These are phyloP conservation scores for Nigrospora oryzae DNA, from an alignment of 2,329 filamentous ascomycete species.

Conservation along the genomic window DNA sequence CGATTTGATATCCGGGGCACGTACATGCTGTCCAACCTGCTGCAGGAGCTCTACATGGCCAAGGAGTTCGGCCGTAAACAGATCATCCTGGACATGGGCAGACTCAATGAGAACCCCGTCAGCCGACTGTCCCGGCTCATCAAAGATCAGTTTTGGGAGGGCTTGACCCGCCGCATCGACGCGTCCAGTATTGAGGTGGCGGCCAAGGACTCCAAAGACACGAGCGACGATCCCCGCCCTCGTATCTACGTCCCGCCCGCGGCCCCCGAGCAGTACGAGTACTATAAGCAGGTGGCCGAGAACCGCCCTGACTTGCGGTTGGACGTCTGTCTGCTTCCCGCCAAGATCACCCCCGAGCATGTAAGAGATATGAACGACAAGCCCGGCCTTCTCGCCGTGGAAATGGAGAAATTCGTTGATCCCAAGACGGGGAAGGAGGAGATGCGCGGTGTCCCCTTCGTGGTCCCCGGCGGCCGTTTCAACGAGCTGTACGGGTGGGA, in stretches of 20 bases:
- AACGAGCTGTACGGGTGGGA: constrained; percentile 99
- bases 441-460: constrained; percentile 77
- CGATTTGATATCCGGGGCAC: constrained; percentile 88
- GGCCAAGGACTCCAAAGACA: constrained; percentile 87
- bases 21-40: constrained; percentile 93
- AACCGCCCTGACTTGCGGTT: constrained; percentile 76
- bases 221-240: constrained; percentile 81
- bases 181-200: constrained; percentile 79
- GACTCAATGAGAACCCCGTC: constrained; percentile 92
- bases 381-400: constrained; percentile 82
- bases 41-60: constrained; percentile 89
- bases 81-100: constrained; percentile 83
- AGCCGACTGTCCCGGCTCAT: constrained; percentile 81
- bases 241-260: constrained; percentile 85
- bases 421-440: constrained; percentile 60
- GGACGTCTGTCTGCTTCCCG: constrained; percentile 74
- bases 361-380: constrained; percentile 78
- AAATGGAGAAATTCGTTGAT: constrained; percentile 70
- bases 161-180: constrained; percentile 83
- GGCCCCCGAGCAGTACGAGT: constrained; percentile 80
- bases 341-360: constrained; percentile 70
- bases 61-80: constrained; percentile 84
- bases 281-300: constrained; percentile 73
- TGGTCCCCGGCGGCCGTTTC: constrained; percentile 95
- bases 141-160: constrained; percentile 85